Conservation (phyloP, 495 filamentous ascomycete species). For the Elasticomyces elasticus region DNA sequence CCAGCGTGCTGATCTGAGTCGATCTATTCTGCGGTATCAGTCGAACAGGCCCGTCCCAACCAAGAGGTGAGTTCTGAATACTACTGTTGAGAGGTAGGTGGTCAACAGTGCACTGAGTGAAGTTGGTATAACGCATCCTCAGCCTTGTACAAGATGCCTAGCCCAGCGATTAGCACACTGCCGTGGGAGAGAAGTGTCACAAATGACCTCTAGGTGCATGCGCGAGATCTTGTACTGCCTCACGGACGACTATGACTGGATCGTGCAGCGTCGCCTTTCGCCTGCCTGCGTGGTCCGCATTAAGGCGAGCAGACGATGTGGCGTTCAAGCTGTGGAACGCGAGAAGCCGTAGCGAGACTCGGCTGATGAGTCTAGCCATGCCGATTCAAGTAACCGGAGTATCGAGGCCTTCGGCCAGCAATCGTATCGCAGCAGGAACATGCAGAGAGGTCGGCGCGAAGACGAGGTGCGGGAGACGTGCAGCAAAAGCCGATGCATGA, state of each 20-base stretch:
- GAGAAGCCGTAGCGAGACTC: no score
- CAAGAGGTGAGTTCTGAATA: constrained; percentile 5
- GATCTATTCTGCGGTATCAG: constrained; percentile 17
- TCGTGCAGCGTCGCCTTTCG: background rate
- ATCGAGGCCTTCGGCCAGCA: no score
- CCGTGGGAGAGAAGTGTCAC: background rate
- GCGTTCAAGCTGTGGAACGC: background rate
- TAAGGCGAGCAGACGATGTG: background rate
- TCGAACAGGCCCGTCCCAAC: constrained; percentile 18
- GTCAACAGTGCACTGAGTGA: background rate
- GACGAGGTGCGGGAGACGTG: no score
- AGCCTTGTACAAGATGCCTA: background rate
- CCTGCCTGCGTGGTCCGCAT: background rate
- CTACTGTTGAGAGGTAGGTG: background rate
- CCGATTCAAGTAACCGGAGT: no score
- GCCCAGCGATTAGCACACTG: background rate
- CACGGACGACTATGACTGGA: background rate
- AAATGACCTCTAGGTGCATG: background rate
- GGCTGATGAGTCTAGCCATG: no score
- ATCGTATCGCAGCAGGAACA: no score
- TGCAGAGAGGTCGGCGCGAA: no score
- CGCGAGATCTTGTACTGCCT: background rate
- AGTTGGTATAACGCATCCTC: constrained; percentile 4
- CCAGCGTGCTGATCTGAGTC: constrained; percentile 22
- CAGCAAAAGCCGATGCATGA: no score